A percentile compares a stretch with the other conserved stretches of the same genome.
Evolutionary conservation across 2,329 filamentous ascomycete genomes (phyloP).

Genomic region (Myriosclerotinia duriaeana): DNA sequence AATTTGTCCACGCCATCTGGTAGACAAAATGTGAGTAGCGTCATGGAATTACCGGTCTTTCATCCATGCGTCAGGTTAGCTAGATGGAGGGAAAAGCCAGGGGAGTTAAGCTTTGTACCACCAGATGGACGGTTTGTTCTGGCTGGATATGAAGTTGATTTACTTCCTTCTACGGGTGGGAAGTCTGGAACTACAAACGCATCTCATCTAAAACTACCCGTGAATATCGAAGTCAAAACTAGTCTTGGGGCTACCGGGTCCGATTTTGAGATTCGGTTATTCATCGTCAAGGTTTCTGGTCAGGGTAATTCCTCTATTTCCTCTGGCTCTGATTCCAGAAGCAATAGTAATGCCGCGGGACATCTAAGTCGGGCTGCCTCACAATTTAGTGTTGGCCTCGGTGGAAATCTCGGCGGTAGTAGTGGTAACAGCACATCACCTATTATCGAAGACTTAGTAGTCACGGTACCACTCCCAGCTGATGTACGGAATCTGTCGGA

Average conservation of each 20-base stretch:
- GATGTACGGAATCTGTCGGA: constrained; percentile 82
- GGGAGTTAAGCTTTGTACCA: constrained; percentile 92
- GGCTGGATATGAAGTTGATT: constrained; percentile 89
- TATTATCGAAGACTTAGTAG: constrained; percentile 71
- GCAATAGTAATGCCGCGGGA: constrained; percentile 39
- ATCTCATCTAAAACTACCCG: constrained; percentile 72
- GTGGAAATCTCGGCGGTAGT: constrained; percentile 43
- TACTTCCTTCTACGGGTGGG: constrained; percentile 69
- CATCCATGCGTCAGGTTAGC: constrained; percentile 91
- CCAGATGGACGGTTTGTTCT: constrained; percentile 93
- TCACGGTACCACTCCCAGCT: constrained; percentile 75
- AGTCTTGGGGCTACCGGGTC: constrained; percentile 70
- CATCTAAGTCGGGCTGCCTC: constrained; percentile 45
- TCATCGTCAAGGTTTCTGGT: constrained; percentile 65
- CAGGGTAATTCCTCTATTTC: constrained; percentile 42
- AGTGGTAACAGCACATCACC: constrained; percentile 48
- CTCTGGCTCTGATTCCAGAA: constrained; percentile 44
- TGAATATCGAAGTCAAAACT: constrained; percentile 78
- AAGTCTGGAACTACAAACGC: constrained; percentile 55
- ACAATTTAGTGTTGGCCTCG: constrained; percentile 47
- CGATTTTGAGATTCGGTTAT: constrained; percentile 85
- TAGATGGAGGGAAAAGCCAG: constrained; percentile 85
- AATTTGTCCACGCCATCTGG: constrained; percentile 77
- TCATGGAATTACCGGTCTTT: constrained; percentile 88
- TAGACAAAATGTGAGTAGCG: constrained; percentile 69